A percentile compares a stretch with the other conserved stretches of the same genome.
phyloP scores from a whole-genome alignment of 345 rosid species.

The Mangifera indica region DNA sequence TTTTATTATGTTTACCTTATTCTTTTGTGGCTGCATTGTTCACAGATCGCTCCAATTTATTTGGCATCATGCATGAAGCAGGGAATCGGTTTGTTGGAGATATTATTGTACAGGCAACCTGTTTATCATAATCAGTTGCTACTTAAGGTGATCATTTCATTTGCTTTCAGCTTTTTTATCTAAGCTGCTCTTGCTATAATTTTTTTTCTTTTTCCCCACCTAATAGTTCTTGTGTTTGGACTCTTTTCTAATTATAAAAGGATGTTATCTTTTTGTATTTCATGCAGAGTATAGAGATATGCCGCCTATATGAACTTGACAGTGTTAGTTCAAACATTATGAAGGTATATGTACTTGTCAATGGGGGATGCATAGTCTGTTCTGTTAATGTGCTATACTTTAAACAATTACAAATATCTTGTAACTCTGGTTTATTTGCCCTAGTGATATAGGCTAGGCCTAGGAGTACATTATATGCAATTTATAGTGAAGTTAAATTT shows the following conservation, averaged over 20 bases:
- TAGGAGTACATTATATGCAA: neutral
- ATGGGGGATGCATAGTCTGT: conserved; percentile 3
- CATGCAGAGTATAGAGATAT: conserved; percentile 81
- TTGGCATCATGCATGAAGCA: conserved; percentile 81
- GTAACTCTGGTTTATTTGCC: neutral
- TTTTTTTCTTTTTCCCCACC: neutral
- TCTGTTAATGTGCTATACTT: conserved; percentile 1
- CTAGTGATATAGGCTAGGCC: conserved; percentile 5
- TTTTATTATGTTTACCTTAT: conserved; percentile 1
- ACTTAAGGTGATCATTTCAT: conserved; percentile 57
- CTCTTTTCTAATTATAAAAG: conserved; percentile 18
- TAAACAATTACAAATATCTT: neutral
- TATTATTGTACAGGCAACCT: conserved; percentile 73
- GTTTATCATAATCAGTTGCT: conserved; percentile 58
- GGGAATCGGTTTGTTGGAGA: conserved; percentile 78
- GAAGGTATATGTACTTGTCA: conserved; percentile 54
- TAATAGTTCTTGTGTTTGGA: conserved; percentile 5
- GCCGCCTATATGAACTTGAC: conserved; percentile 79
- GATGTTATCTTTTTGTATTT: conserved; percentile 7
- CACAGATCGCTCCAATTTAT: conserved; percentile 92
- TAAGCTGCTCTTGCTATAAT: neutral
- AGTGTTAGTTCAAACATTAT: conserved; percentile 62
- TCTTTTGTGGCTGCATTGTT: conserved; percentile 8
- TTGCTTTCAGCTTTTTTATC: conserved; percentile 2
- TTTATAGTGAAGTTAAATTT: neutral